Evolutionary conservation across 345 rosid genomes (phyloP), one percentile per base, ranked within the genome.

Genomic region (Gossypium thurberi): DNA sequence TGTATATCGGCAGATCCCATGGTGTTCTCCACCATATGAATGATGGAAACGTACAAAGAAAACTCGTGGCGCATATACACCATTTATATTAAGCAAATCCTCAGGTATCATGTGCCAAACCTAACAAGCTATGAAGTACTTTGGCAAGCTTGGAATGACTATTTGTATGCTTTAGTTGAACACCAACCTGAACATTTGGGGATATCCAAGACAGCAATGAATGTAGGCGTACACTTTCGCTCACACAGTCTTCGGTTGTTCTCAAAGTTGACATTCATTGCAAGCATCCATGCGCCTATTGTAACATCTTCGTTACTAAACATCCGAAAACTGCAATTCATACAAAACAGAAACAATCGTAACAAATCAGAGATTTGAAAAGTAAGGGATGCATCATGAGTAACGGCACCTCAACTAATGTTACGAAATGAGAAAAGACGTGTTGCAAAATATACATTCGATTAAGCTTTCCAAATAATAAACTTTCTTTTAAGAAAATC

Each of bases 281-380:
- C 93, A 66, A 94, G 89, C 94, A 94, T 91, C 98, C 94, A 94
- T 70, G 97, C 84, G 79, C 96, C 97, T 40, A 91, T 90, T 42
- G 94, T 94, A 56, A 91, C 97, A 75, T 91, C 98, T 79, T 94
- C 98, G 46, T 94, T 91, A 84, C 96, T 94, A 79, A 90, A 94
- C 98, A 94, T 91, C 83, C 96, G 85, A 71, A 91, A 89, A 75
- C 98, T 91, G 89, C 42, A 77, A 63, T 70, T 66, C 76, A 71
- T 55, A 61, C 43, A 52, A 65, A 44, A 20, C 1, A 10, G 5
- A 20, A 62, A 28, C 12, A 50, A 17, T n/a, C 23, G 61, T 47
- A 46, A 68, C 8, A 17, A 1, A 48, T 48, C 7, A 68, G 15
- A 68, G 42, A 50, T 48, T 14, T 8, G 21, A 48, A 68, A 65